A percentile compares a stretch with the other conserved stretches of the same genome.
Evolutionary conservation across 2,329 filamentous ascomycete genomes (phyloP).

Genomic region (Fusarium nurragi): DNA sequence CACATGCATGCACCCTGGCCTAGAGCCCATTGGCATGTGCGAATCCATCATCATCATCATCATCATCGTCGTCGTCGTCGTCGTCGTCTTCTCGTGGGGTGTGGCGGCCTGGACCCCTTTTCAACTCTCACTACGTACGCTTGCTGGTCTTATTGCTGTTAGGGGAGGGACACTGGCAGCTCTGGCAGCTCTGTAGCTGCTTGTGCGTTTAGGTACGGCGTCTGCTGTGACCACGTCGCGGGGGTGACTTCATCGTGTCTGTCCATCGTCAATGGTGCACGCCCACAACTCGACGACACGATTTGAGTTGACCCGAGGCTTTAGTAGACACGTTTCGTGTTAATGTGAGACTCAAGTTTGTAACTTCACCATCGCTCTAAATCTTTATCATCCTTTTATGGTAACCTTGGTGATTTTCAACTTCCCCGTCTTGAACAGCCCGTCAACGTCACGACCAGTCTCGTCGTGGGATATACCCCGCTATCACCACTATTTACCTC

Average conservation of each 20-base stretch:
- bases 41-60: constrained; percentile 35
- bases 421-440: background rate
- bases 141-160: constrained; percentile 10
- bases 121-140: background rate
- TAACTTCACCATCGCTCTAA: background rate
- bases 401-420: background rate
- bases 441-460: constrained; percentile 25
- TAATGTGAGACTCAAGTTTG: constrained; percentile 6
- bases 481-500: constrained; percentile 28
- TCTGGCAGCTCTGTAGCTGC: constrained; percentile 9
- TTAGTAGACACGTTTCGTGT: background rate
- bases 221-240: constrained; percentile 22
- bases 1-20: constrained; percentile 17
- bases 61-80: constrained; percentile 29
- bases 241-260: constrained; percentile 31
- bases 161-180: constrained; percentile 7
- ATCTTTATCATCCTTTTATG: background rate
- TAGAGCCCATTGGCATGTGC: constrained; percentile 25
- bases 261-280: constrained; percentile 5
- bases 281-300: constrained; percentile 9
- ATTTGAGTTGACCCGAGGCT: background rate
- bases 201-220: constrained; percentile 1
- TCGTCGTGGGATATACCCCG: constrained; percentile 24
- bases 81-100: constrained; percentile 17
- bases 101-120: constrained; percentile 28